Conservation (phyloP, 2,329 filamentous ascomycete species). For the Beauveria pseudobassiana region DNA sequence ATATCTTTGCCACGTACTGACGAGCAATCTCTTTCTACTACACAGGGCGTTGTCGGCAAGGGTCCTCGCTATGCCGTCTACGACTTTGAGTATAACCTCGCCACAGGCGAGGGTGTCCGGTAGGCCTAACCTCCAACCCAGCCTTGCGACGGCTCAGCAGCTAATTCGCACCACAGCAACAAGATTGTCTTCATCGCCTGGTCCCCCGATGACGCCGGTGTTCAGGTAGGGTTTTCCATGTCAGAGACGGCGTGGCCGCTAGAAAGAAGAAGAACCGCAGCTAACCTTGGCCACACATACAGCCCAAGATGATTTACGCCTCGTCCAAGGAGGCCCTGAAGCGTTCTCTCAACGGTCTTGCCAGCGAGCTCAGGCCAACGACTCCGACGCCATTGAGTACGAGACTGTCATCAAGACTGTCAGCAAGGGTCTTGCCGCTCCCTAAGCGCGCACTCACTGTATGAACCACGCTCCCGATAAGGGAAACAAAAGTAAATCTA, state of each 20-base stretch:
- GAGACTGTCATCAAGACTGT: conserved; percentile 60
- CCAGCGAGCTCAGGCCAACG: conserved; percentile 78
- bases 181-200: conserved; percentile 75
- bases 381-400: conserved; percentile 74
- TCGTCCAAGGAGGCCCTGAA: conserved; percentile 83
- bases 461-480: background rate
- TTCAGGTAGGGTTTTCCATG: conserved; percentile 51
- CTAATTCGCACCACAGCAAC: conserved; percentile 42
- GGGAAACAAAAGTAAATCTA: background rate
- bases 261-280: background rate
- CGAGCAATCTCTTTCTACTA: background rate
- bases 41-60: conserved; percentile 50
- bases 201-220: conserved; percentile 72
- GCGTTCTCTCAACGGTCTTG: conserved; percentile 68
- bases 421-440: conserved; percentile 53
- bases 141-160: conserved; percentile 14
- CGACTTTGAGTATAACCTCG: conserved; percentile 72
- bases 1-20: background rate
- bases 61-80: conserved; percentile 79
- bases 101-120: conserved; percentile 65
- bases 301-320: conserved; percentile 88
- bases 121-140: conserved; percentile 26
- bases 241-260: background rate
- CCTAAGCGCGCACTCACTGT: conserved; percentile 24
- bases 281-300: conserved; percentile 10